Evolutionary conservation across 306 rosid species (phyloP).

Genomic region (Psophocarpus tetragonolobus): DNA sequence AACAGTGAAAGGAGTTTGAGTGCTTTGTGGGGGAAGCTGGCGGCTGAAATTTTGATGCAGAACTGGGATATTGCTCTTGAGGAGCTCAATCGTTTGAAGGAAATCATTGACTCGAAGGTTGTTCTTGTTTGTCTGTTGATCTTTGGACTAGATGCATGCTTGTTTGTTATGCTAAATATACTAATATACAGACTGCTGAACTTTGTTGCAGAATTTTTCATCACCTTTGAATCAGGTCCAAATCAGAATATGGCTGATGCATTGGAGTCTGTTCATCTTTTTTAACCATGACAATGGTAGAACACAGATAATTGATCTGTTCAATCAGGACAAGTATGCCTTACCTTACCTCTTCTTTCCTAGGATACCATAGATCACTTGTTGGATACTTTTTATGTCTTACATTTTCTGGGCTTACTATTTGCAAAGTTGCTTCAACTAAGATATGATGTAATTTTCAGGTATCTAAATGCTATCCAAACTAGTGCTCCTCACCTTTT

Average conservation of each 20-base stretch:
- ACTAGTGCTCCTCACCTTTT: slow-evolving; percentile 96
- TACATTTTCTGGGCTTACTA: background rate
- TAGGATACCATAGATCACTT: background rate
- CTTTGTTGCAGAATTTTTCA: slow-evolving; percentile 65
- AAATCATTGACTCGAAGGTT: slow-evolving; percentile 93
- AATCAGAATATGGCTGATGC: slow-evolving; percentile 94
- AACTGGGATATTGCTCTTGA: slow-evolving; percentile 97
- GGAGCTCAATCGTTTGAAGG: slow-evolving; percentile 91
- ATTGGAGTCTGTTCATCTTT: slow-evolving; percentile 96
- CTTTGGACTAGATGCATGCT: background rate
- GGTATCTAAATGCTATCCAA: slow-evolving; percentile 96
- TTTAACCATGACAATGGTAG: slow-evolving; percentile 96
- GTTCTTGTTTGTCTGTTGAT: background rate
- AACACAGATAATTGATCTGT: slow-evolving; percentile 89
- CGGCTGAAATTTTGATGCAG: slow-evolving; percentile 97
- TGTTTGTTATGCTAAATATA: slow-evolving; percentile 8
- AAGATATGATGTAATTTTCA: slow-evolving; percentile 33
- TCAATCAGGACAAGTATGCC: slow-evolving; percentile 91
- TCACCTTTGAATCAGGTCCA: slow-evolving; percentile 94
- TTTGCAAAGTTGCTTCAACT: slow-evolving; percentile 15
- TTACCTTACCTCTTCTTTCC: background rate
- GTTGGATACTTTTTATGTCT: background rate
- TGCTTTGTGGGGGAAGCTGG: slow-evolving; percentile 98
- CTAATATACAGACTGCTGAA: background rate
- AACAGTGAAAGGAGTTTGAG: slow-evolving; percentile 85